A percentile compares a stretch with the other conserved stretches of the same genome.
Evolutionary conservation across 768 basidiomycete genomes (phyloP).

Genomic region (Piloderma croceum): DNA sequence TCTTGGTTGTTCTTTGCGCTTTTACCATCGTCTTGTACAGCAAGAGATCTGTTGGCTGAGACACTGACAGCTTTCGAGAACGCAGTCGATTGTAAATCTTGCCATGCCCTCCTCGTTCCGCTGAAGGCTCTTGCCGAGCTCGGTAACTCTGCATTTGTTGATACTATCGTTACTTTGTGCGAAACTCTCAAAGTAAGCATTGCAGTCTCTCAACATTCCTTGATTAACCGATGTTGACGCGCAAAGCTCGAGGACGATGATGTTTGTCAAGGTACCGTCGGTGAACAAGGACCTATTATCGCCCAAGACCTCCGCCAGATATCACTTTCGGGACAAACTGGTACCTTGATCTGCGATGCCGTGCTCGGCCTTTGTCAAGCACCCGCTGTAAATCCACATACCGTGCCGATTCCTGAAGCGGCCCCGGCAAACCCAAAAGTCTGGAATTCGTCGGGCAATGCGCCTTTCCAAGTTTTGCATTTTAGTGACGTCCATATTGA

Average conservation of each 20-base stretch:
- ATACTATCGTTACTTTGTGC: conserved; percentile 41
- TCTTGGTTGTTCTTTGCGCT: not conserved
- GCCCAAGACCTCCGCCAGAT: conserved; percentile 52
- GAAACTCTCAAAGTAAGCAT: conserved; percentile 32
- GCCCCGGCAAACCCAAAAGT: conserved; percentile 31
- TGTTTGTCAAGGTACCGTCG: conserved; percentile 50
- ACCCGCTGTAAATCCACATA: conserved; percentile 39
- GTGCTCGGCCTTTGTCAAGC: conserved; percentile 50
- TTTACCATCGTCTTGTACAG: not conserved
- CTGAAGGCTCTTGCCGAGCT: conserved; percentile 41
- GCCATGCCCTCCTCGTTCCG: conserved; percentile 45
- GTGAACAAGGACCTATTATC: conserved; percentile 49
- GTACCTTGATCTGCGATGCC: conserved; percentile 50
- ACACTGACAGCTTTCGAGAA: conserved; percentile 39
- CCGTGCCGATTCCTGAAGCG: conserved; percentile 40
- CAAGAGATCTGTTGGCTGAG: not conserved
- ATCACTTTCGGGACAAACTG: conserved; percentile 39
- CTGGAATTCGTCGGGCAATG: conserved; percentile 32
- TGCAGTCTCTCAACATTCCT: not conserved
- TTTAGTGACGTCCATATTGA: conserved; percentile 64
- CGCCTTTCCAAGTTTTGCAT: conserved; percentile 52
- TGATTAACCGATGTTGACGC: not conserved
- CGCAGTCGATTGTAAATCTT: conserved; percentile 45
- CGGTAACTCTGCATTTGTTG: conserved; percentile 43
- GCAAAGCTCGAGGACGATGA: conserved; percentile 47